Conservation (phyloP, 768 basidiomycete species). For the Serendipita indica region DNA sequence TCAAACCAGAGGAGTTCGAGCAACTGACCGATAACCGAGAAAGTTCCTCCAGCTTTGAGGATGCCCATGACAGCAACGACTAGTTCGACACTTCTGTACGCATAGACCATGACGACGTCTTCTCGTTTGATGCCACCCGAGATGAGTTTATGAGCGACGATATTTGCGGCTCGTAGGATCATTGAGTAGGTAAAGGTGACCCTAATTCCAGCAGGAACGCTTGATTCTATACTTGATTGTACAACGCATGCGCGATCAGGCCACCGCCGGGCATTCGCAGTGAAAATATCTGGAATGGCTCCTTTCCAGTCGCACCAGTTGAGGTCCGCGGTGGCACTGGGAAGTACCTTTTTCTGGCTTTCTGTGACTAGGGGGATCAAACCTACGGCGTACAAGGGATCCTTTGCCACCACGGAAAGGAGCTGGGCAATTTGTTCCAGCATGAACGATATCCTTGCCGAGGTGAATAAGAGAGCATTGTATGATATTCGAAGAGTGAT, state of each 20-base stretch:
- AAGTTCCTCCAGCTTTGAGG: slow-evolving; percentile 88
- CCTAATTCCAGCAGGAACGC: slow-evolving; percentile 21
- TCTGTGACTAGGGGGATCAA: slow-evolving; percentile 68
- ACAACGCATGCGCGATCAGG: slow-evolving; percentile 83
- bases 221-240: slow-evolving; percentile 37
- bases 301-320: slow-evolving; percentile 98
- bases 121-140: slow-evolving; percentile 76
- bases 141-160: slow-evolving; percentile 80
- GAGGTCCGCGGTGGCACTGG: slow-evolving; percentile 73
- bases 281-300: slow-evolving; percentile 91
- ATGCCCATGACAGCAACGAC: slow-evolving; percentile 95
- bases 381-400: slow-evolving; percentile 58
- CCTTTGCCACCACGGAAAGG: slow-evolving; percentile 50
- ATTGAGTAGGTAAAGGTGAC: slow-evolving; percentile 57
- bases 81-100: slow-evolving; percentile 88
- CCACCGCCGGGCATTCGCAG: slow-evolving; percentile 60
- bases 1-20: neutral
- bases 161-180: slow-evolving; percentile 74
- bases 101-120: slow-evolving; percentile 97
- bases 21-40: slow-evolving; percentile 83
- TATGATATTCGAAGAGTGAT: slow-evolving; percentile 76
- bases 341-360: slow-evolving; percentile 51
- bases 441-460: slow-evolving; percentile 57
- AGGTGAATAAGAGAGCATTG: slow-evolving; percentile 87
- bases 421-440: slow-evolving; percentile 76